Percentiles rank a stretch among this genome's conserved stretches.
phyloP scores from a whole-genome alignment of 2,329 filamentous ascomycete genomes.

The Botrytis sinoallii region DNA sequence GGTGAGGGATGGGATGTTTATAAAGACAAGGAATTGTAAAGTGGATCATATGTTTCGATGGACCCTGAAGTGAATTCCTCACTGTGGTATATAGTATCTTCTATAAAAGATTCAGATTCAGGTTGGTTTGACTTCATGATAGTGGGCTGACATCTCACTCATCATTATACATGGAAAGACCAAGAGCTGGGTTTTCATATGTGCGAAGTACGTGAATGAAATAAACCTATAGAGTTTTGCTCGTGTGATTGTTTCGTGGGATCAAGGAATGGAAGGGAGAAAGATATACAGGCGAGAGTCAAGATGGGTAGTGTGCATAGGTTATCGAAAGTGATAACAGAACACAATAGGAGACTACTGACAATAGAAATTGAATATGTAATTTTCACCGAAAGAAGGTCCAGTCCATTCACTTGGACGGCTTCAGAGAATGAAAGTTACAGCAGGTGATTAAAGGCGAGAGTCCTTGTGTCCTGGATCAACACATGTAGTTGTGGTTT shows the following conservation, averaged over 20 bases:
- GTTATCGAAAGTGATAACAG: neutral
- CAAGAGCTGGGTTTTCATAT: neutral
- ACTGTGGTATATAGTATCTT: neutral
- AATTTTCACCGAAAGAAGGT: accelerated
- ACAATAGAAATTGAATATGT: neutral
- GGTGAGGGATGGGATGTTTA: neutral
- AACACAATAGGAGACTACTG: neutral
- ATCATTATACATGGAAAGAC: neutral
- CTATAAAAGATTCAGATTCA: neutral
- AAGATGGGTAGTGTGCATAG: neutral
- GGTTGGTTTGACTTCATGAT: too few relatives aligned
- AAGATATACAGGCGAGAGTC: too few relatives aligned
- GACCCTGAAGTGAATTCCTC: accelerated
- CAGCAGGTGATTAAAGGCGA: neutral
- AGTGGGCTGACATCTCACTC: neutral
- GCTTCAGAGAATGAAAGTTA: neutral
- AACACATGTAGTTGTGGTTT: neutral
- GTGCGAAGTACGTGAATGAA: too few relatives aligned
- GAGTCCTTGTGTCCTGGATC: too few relatives aligned
- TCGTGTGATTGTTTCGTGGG: neutral
- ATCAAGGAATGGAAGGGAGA: accelerated
- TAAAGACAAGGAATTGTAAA: neutral
- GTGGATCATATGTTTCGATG: neutral
- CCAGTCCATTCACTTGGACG: neutral
- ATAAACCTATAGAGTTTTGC: too few relatives aligned